Percentiles rank a stretch among this genome's conserved stretches.
phyloP scores from a whole-genome alignment of 1,284 basidiomycete genomes.

The Fomitopsis schrenkii region DNA sequence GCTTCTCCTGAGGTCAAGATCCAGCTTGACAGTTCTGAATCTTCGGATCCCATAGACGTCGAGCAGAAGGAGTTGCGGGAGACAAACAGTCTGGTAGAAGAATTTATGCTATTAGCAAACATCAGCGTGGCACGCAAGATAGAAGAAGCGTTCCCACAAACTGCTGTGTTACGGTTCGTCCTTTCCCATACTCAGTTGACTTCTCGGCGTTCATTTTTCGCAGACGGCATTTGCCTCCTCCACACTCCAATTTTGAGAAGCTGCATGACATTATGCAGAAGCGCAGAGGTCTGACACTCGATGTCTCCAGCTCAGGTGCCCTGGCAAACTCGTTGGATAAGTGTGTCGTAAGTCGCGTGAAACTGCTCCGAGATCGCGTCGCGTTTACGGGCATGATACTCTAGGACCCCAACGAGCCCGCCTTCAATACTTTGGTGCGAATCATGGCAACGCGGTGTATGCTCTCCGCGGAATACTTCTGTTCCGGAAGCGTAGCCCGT shows the following conservation, averaged over 20 bases:
- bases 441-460: constrained; percentile 99
- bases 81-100: constrained; percentile 97
- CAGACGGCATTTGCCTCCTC: constrained; percentile 93
- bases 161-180: constrained; percentile 82
- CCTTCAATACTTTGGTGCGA: constrained; percentile 96
- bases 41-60: constrained; percentile 94
- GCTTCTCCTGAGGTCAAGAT: constrained; percentile 99
- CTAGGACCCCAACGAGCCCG: constrained; percentile 76
- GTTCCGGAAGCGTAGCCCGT: constrained; percentile 87
- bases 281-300: constrained; percentile 81
- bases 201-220: constrained; percentile 1
- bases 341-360: constrained; percentile 32
- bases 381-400: constrained; percentile 3
- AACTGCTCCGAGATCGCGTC: constrained; percentile 4
- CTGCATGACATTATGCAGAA: constrained; percentile 91
- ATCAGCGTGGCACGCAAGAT: constrained; percentile 92
- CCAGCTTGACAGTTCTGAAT: constrained; percentile 89
- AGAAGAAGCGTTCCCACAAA: constrained; percentile 93
- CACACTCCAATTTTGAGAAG: constrained; percentile 93
- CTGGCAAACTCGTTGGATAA: constrained; percentile 89
- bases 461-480: constrained; percentile 98
- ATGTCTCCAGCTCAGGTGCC: constrained; percentile 89
- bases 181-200: not conserved
- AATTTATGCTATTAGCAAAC: constrained; percentile 99
- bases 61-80: constrained; percentile 93